Evolutionary conservation across 257 asterid species (phyloP).

Genomic region (Rubia yunnanensis): DNA sequence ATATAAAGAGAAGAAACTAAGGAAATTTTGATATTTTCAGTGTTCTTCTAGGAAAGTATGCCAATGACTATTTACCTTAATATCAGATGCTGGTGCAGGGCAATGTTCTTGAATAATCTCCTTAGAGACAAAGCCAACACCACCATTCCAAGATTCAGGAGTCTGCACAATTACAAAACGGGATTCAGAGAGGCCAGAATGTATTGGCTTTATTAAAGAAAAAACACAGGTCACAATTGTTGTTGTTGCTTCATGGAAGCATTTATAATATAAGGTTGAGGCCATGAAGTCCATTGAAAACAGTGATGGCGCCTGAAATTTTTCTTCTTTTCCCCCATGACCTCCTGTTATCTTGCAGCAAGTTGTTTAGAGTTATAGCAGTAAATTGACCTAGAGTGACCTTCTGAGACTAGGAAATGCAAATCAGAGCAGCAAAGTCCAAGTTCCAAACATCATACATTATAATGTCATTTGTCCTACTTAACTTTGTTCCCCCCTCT

Average conservation of each 20-base stretch:
- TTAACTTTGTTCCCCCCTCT: background rate
- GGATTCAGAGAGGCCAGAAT: background rate
- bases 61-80: slow-evolving; percentile 41
- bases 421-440: background rate
- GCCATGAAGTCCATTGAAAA: background rate
- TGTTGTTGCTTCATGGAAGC: background rate
- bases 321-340: background rate
- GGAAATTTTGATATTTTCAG: background rate
- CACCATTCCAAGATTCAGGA: slow-evolving; percentile 90
- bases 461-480: background rate
- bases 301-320: background rate
- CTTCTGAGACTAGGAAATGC: background rate
- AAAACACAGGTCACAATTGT: background rate
- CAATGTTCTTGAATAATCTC: slow-evolving; percentile 84
- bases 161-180: slow-evolving; percentile 38
- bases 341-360: background rate
- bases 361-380: background rate
- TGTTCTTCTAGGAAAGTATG: background rate
- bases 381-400: background rate
- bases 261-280: background rate
- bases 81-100: slow-evolving; percentile 83
- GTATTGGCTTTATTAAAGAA: background rate
- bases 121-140: slow-evolving; percentile 76
- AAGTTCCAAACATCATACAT: background rate
- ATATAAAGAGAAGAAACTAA: background rate